Percentiles rank a stretch among this genome's conserved stretches.
Evolutionary conservation across 1,284 basidiomycete species (phyloP).

Genomic region (Leccinum ponderosum): DNA sequence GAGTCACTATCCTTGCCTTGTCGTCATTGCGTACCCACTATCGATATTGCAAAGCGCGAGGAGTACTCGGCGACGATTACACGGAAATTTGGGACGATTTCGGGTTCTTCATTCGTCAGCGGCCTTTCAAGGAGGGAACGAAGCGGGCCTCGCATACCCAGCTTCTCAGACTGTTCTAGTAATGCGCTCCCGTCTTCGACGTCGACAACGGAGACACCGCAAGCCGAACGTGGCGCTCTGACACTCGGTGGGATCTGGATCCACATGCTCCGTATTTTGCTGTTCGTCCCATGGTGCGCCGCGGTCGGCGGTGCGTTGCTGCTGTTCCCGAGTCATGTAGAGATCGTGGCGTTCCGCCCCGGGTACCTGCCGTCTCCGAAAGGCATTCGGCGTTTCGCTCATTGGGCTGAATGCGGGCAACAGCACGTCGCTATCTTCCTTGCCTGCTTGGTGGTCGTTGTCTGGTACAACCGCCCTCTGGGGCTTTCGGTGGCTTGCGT

Average conservation of each 20-base stretch:
- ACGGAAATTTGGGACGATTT: slow-evolving; percentile 30
- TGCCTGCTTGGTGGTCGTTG: slow-evolving; percentile 28
- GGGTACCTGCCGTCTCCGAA: slow-evolving; percentile 40
- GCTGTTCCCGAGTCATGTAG: slow-evolving; percentile 41
- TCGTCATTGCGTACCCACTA: neutral
- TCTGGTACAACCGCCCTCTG: slow-evolving; percentile 30
- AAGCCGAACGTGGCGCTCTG: neutral
- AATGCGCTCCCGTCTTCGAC: neutral
- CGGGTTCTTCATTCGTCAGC: slow-evolving; percentile 17
- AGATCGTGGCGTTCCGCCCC: slow-evolving; percentile 39
- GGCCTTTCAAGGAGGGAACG: slow-evolving; percentile 9
- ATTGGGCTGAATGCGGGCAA: slow-evolving; percentile 44
- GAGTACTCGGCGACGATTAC: slow-evolving; percentile 4
- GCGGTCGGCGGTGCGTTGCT: slow-evolving; percentile 46
- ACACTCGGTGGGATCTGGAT: neutral
- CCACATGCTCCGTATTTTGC: slow-evolving; percentile 22
- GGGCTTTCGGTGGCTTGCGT: slow-evolving; percentile 32
- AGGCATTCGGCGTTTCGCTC: slow-evolving; percentile 43
- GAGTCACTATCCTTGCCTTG: neutral
- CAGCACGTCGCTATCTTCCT: slow-evolving; percentile 45
- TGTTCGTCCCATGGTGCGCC: slow-evolving; percentile 51
- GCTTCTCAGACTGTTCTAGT: slow-evolving; percentile 5
- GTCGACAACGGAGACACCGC: neutral
- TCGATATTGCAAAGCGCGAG: neutral
- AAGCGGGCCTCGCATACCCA: slow-evolving; percentile 14